Base-by-base conservation (phyloP, 768 basidiomycete species). In the Sporobolomyces roseus region DNA sequence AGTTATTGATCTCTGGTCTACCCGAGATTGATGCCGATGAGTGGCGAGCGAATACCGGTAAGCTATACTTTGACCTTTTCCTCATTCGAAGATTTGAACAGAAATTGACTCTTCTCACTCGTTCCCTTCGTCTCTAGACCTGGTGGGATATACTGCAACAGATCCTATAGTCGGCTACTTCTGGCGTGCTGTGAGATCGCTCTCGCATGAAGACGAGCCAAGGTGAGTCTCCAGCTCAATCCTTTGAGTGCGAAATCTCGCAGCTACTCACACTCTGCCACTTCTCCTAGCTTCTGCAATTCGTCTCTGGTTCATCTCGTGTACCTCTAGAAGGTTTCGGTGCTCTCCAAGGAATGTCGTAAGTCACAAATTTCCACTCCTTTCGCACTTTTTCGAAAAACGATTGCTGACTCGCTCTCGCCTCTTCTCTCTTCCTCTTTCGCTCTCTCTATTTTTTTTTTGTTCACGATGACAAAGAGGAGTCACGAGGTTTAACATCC, bases 1-100 rank as follows among this genome's bases (percentile, higher is more conserved):
- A 96, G 78, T 83, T 96, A 21, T 84, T 96, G 50, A 94, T 96
- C 69, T 93, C 91, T 6, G 96, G 96, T 0, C 54, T 77, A 25
- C 94, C 96, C n/a, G 93, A 94, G 73, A 92, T 99, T 71, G 93
- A 98, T 74, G 91, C 97, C 2, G 96, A 99, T 77, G 96, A 98
- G 79, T 93, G 92, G 91, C 85, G 90, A 61, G 87, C 88, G 21
- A 90, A 90, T 17, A 93, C 90, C 13, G 66, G 59, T 66, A 21
- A 16, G 43, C 16, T 7, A 8, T 6, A 23, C 36, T 23, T 8
- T 32, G 30, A 10, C 25, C 49, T 9, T 8, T 13, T 30, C n/a
- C n/a, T n/a, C 30, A 41, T 30, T 51, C 23, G 35, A 53, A 36
- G 27, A 6, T 23, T 25, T 29, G 41, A 16, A 21, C 38, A 55